Percentiles rank a stretch among this genome's conserved stretches.
Evolutionary conservation across 2,329 filamentous ascomycete species (phyloP).

Genomic region (Calonectria naviculata): DNA sequence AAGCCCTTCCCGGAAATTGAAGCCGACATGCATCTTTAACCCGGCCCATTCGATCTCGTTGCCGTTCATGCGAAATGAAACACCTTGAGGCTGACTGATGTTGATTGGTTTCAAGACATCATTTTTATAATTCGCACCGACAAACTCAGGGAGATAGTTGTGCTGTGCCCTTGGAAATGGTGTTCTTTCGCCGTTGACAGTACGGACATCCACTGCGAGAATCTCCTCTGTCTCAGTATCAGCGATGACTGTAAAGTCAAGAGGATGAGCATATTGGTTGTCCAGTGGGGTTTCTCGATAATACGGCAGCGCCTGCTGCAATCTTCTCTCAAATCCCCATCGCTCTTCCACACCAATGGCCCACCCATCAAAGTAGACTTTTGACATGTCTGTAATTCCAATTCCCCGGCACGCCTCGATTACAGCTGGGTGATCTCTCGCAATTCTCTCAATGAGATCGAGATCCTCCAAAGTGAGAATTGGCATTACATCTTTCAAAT

Average conservation of each 20-base stretch:
- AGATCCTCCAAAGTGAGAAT: not conserved
- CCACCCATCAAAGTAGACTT: not conserved
- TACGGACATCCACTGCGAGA: not conserved
- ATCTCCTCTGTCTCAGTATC: constrained; percentile 3
- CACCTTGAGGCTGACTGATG: constrained; percentile 76
- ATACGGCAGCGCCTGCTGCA: not conserved
- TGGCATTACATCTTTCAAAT: not conserved
- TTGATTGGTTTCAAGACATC: constrained; percentile 72
- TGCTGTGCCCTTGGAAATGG: not conserved
- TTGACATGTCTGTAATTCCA: not conserved
- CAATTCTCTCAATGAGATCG: not conserved
- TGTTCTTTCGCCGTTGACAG: not conserved
- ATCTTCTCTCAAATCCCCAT: not conserved
- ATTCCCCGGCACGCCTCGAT: not conserved
- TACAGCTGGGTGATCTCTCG: not conserved
- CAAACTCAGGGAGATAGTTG: not conserved
- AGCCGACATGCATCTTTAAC: constrained; percentile 77
- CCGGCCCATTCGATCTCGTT: constrained; percentile 68
- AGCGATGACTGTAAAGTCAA: not conserved
- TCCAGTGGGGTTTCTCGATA: not conserved
- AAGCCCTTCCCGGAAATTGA: constrained; percentile 77
- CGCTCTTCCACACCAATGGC: not conserved
- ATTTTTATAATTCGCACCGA: not conserved
- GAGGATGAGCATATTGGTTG: not conserved
- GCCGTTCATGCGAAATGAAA: constrained; percentile 70